These are phyloP conservation scores for Candida qinlingensis DNA, from an alignment of 805 yeast genomes.

Conservation along the genomic window DNA sequence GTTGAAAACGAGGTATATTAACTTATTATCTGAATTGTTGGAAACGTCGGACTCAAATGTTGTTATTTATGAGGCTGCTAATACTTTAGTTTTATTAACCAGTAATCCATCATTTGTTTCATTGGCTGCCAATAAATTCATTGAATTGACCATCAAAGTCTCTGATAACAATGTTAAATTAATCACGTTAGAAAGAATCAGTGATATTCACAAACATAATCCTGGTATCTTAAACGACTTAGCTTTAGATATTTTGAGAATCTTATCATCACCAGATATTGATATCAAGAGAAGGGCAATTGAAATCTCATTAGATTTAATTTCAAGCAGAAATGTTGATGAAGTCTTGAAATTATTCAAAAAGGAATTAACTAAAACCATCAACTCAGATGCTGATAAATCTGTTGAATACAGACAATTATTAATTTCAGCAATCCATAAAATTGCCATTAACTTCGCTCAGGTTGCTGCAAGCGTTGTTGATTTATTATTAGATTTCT, in stretches of 20 bases:
- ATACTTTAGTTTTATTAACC: slow-evolving; percentile 62
- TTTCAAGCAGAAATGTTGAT: slow-evolving; percentile 85
- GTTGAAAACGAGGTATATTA: slow-evolving; percentile 65
- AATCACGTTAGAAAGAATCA: slow-evolving; percentile 82
- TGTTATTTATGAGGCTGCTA: slow-evolving; percentile 89
- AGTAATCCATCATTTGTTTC: slow-evolving; percentile 60
- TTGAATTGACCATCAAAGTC: slow-evolving; percentile 85
- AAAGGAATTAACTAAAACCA: slow-evolving; percentile 79
- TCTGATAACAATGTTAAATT: slow-evolving; percentile 94
- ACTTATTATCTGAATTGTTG: slow-evolving; percentile 65
- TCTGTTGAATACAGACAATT: slow-evolving; percentile 82
- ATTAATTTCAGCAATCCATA: slow-evolving; percentile 82
- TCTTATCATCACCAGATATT: slow-evolving; percentile 80
- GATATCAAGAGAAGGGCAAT: slow-evolving; percentile 89
- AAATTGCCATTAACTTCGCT: slow-evolving; percentile 79
- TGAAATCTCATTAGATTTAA: slow-evolving; percentile 73
- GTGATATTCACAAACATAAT: slow-evolving; percentile 62
- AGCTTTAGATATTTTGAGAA: slow-evolving; percentile 79
- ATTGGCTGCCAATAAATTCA: slow-evolving; percentile 78
- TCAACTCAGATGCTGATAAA: slow-evolving; percentile 67
- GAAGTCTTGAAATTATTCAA: slow-evolving; percentile 88
- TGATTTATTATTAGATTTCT: slow-evolving; percentile 77
- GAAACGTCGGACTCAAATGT: slow-evolving; percentile 55
- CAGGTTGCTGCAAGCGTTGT: slow-evolving; percentile 92
- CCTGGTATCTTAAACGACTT: slow-evolving; percentile 83